Conservation (phyloP, 768 basidiomycete species). For the Royoungia palumana region DNA sequence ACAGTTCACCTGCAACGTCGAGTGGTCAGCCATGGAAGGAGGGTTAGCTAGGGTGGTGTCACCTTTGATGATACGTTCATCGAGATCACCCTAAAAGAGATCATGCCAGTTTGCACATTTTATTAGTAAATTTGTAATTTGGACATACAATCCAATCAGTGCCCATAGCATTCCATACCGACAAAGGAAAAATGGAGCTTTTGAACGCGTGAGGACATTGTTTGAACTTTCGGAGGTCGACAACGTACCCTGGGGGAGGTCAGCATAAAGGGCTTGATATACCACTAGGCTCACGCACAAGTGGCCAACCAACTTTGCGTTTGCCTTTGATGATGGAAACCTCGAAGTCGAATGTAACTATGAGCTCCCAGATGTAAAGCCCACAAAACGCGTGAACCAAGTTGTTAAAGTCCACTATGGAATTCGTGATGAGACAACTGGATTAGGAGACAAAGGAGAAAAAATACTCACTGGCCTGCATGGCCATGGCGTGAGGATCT, state of each 20-base stretch:
- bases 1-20: slow-evolving; percentile 49
- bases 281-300: slow-evolving; percentile 43
- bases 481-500: slow-evolving; percentile 15
- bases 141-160: slow-evolving; percentile 54
- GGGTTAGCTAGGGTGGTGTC: neutral
- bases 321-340: slow-evolving; percentile 58
- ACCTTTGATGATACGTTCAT: slow-evolving; percentile 43
- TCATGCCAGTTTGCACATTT: neutral
- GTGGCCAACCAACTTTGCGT: slow-evolving; percentile 63
- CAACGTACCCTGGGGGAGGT: slow-evolving; percentile 17
- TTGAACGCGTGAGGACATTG: slow-evolving; percentile 6
- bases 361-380: slow-evolving; percentile 65
- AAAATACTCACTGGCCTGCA: slow-evolving; percentile 22
- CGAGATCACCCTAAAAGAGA: slow-evolving; percentile 49
- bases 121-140: neutral
- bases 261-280: neutral
- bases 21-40: neutral
- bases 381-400: slow-evolving; percentile 64
- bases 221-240: neutral
- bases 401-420: slow-evolving; percentile 54
- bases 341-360: slow-evolving; percentile 62
- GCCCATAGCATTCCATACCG: slow-evolving; percentile 71
- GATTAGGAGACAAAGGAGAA: neutral
- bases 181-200: slow-evolving; percentile 65
- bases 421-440: neutral